Conservation (phyloP, 2,329 filamentous ascomycete species). For the Ilyonectria mors-panacis region DNA sequence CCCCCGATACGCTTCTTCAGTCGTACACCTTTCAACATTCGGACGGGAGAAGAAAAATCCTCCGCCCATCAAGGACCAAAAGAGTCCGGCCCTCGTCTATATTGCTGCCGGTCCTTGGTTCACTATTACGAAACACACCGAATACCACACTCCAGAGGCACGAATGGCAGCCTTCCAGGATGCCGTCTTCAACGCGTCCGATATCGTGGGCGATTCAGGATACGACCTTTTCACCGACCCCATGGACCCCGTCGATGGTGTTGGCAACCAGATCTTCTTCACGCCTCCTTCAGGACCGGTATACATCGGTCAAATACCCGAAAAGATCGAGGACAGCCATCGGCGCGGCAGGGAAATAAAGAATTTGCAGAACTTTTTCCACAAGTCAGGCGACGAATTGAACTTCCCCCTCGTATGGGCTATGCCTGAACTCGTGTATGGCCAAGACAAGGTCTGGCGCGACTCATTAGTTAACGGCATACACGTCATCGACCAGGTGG, state of each 20-base stretch:
- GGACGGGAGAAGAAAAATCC: slow-evolving; percentile 34
- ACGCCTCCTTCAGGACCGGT: slow-evolving; percentile 43
- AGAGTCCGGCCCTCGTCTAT: slow-evolving; percentile 42
- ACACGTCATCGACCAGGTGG: slow-evolving; percentile 49
- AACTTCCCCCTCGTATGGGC: slow-evolving; percentile 42
- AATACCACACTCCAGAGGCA: background rate
- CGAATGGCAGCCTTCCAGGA: slow-evolving; percentile 31
- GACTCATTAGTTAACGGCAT: slow-evolving; percentile 44
- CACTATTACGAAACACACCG: slow-evolving; percentile 22
- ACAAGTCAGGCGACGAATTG: slow-evolving; percentile 26
- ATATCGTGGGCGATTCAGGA: slow-evolving; percentile 34
- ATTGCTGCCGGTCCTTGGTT: slow-evolving; percentile 48
- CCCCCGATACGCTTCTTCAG: slow-evolving; percentile 39
- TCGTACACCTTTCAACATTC: slow-evolving; percentile 42
- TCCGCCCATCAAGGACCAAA: slow-evolving; percentile 36
- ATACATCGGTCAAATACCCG: slow-evolving; percentile 35
- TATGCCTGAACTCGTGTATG: slow-evolving; percentile 32
- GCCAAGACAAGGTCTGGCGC: slow-evolving; percentile 35
- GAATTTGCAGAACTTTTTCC: slow-evolving; percentile 37
- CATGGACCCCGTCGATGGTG: slow-evolving; percentile 46
- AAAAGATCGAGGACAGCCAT: background rate
- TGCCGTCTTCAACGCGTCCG: slow-evolving; percentile 39
- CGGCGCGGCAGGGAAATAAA: slow-evolving; percentile 34
- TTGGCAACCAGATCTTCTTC: slow-evolving; percentile 49
- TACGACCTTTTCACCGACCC: slow-evolving; percentile 38